Percentiles rank a stretch among this genome's conserved stretches.
Evolutionary conservation across 305 asterid species (phyloP).

Genomic region (Rubia tinctorum): DNA sequence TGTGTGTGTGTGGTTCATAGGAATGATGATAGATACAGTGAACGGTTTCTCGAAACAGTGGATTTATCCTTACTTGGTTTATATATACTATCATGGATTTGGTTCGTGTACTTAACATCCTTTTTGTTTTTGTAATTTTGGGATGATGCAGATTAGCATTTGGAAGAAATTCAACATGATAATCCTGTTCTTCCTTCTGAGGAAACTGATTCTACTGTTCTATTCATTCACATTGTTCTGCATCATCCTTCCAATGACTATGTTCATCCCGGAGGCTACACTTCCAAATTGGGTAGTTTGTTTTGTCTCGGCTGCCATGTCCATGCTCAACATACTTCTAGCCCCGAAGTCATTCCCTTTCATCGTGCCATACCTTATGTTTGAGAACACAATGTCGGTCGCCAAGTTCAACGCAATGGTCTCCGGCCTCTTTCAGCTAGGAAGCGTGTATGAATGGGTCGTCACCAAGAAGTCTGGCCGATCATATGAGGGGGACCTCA

Average conservation of each 20-base stretch:
- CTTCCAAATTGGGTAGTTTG: slow-evolving; percentile 91
- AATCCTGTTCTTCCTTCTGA: slow-evolving; percentile 71
- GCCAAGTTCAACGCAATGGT: slow-evolving; percentile 93
- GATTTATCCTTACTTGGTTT: not conserved
- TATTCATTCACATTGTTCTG: slow-evolving; percentile 90
- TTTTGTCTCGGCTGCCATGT: slow-evolving; percentile 77
- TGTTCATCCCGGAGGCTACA: slow-evolving; percentile 89
- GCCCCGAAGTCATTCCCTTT: slow-evolving; percentile 90
- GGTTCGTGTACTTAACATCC: slow-evolving; percentile 4
- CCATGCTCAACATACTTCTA: slow-evolving; percentile 72
- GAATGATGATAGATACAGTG: not conserved
- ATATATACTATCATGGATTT: not conserved
- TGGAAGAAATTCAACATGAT: slow-evolving; percentile 87
- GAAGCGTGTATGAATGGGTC: slow-evolving; percentile 92
- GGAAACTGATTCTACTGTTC: slow-evolving; percentile 83
- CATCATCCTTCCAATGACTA: slow-evolving; percentile 89
- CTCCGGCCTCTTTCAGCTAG: slow-evolving; percentile 89
- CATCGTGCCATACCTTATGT: slow-evolving; percentile 85
- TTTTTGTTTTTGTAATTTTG: slow-evolving; percentile 14
- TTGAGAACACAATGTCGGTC: slow-evolving; percentile 92
- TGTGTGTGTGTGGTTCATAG: not conserved
- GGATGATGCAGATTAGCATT: slow-evolving; percentile 64
- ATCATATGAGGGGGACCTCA: slow-evolving; percentile 80
- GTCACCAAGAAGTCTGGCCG: slow-evolving; percentile 82
- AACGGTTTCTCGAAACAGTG: not conserved